Percentiles rank a stretch among this genome's conserved stretches.
phyloP scores from a whole-genome alignment of 345 rosid genomes.

The Erodium maritimum region DNA sequence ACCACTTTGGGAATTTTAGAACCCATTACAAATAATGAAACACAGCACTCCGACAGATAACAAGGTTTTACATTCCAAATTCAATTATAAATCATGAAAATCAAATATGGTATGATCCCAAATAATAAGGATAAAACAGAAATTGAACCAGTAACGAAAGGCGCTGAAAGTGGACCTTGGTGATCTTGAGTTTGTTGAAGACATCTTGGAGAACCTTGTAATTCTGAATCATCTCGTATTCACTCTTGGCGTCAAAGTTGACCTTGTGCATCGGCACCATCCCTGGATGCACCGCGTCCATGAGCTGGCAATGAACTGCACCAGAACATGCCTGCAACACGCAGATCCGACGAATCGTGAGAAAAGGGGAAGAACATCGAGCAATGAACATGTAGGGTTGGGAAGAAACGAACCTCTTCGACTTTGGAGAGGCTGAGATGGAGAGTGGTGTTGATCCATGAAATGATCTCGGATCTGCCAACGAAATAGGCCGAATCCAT shows the following conservation, averaged over 20 bases:
- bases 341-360: constrained; percentile 2
- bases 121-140: not conserved
- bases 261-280: constrained; percentile 97
- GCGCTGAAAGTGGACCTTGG: constrained; percentile 42
- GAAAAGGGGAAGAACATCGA: not conserved
- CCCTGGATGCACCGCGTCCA: constrained; percentile 88
- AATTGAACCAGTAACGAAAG: not conserved
- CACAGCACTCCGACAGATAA: too few relatives aligned
- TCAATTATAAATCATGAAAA: not conserved
- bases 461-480: constrained; percentile 89
- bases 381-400: not conserved
- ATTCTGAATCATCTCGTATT: constrained; percentile 97
- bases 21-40: not conserved
- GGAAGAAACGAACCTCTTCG: constrained; percentile 53
- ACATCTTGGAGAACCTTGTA: constrained; percentile 95
- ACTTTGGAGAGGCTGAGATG: constrained; percentile 90
- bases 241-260: constrained; percentile 86
- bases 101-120: not conserved
- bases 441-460: constrained; percentile 88
- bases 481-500: constrained; percentile 92
- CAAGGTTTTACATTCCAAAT: not conserved
- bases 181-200: constrained; percentile 87
- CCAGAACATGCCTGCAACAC: constrained; percentile 67
- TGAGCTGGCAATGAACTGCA: constrained; percentile 86
- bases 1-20: not conserved